phyloP scores from a whole-genome alignment of 2,329 filamentous ascomycete species.

The Colletotrichum sp. region DNA sequence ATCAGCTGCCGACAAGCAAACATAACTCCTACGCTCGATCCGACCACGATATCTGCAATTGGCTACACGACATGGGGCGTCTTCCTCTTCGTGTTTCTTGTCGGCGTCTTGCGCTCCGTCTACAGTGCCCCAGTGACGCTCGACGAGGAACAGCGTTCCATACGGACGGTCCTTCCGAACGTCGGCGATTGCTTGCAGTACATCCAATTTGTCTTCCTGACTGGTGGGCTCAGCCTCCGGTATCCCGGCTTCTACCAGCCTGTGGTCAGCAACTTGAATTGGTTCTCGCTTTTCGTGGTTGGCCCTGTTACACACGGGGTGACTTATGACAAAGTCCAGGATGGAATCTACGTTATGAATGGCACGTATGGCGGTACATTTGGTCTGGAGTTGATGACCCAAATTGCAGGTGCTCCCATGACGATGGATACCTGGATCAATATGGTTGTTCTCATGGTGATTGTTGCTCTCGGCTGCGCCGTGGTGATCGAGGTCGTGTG shows the following conservation, averaged over 20 bases:
- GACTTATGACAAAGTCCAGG: constrained; percentile 36
- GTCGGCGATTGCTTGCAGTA: constrained; percentile 70
- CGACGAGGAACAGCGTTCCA: background rate
- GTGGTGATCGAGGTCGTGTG: constrained; percentile 54
- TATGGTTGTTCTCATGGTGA: constrained; percentile 68
- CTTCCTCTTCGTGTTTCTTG: constrained; percentile 23
- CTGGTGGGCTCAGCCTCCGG: constrained; percentile 70
- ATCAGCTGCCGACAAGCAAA: constrained; percentile 20
- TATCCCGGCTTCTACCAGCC: constrained; percentile 80
- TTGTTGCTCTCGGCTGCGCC: constrained; percentile 58
- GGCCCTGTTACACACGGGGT: constrained; percentile 28
- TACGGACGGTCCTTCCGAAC: constrained; percentile 22
- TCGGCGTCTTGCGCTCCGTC: constrained; percentile 6
- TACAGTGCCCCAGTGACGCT: constrained; percentile 1
- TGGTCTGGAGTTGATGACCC: constrained; percentile 70
- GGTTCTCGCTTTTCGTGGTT: constrained; percentile 70
- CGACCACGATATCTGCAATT: constrained; percentile 2
- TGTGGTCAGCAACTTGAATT: constrained; percentile 68
- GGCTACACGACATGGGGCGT: constrained; percentile 20
- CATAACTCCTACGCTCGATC: constrained; percentile 19
- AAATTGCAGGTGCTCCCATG: constrained; percentile 69
- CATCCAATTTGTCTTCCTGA: constrained; percentile 76
- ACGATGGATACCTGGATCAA: constrained; percentile 73
- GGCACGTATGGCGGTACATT: constrained; percentile 60
- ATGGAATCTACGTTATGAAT: constrained; percentile 70